phyloP scores from a whole-genome alignment of 495 filamentous ascomycete species.

The Xylaria acuta region DNA sequence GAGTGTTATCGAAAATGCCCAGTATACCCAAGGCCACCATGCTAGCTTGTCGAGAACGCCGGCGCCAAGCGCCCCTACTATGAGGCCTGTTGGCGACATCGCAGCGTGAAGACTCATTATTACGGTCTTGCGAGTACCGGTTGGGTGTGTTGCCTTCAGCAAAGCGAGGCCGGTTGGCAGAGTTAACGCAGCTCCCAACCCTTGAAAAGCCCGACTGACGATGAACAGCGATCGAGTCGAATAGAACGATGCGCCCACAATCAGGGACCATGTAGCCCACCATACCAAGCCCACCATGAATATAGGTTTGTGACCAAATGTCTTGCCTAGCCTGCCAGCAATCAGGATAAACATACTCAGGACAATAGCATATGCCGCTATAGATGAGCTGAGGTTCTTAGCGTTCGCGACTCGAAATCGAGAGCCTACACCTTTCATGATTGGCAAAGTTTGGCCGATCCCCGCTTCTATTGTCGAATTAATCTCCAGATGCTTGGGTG shows the following conservation, averaged over 20 bases:
- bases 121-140: constrained; percentile 56
- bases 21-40: constrained; percentile 72
- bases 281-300: constrained; percentile 68
- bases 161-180: constrained; percentile 59
- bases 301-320: constrained; percentile 67
- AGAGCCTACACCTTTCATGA: constrained; percentile 27
- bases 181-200: constrained; percentile 59
- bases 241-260: constrained; percentile 58
- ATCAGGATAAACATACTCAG: constrained; percentile 68
- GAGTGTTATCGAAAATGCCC: constrained; percentile 54
- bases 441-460: constrained; percentile 42
- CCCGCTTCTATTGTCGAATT: constrained; percentile 53
- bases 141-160: constrained; percentile 49
- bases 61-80: constrained; percentile 51
- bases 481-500: constrained; percentile 41
- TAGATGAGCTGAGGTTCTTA: constrained; percentile 54
- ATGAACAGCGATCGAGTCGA: constrained; percentile 51
- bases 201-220: constrained; percentile 55
- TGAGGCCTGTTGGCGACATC: constrained; percentile 54
- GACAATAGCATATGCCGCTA: constrained; percentile 60
- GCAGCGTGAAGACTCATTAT: constrained; percentile 59
- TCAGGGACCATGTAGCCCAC: constrained; percentile 65
- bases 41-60: constrained; percentile 54
- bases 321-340: constrained; percentile 66
- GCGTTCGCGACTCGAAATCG: constrained; percentile 49